A percentile compares a stretch with the other conserved stretches of the same genome.
These are phyloP conservation scores for Strigomonas galati DNA, from an alignment of 208 protist genomes.

Conservation along the genomic window DNA sequence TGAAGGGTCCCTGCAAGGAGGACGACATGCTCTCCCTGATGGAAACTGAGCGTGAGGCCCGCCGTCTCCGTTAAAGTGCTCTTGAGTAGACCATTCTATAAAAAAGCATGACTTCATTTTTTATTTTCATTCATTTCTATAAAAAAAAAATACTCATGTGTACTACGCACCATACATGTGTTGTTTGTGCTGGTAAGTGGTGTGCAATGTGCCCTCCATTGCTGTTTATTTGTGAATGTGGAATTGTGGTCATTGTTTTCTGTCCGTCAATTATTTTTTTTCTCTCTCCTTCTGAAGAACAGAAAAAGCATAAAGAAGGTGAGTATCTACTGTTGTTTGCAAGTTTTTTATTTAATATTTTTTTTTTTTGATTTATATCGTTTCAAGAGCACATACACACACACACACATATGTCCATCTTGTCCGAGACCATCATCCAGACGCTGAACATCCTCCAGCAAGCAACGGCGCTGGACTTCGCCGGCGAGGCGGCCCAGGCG, in stretches of 20 bases:
- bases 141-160: conserved; percentile 20
- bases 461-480: conserved; percentile 56
- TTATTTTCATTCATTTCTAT: conserved; percentile 9
- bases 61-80: conserved; percentile 96
- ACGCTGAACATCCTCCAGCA: conserved; percentile 73
- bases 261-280: conserved; percentile 10
- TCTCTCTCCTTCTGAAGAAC: conserved; percentile 13
- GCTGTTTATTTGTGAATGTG: neutral
- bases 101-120: conserved; percentile 17
- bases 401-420: neutral
- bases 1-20: conserved; percentile 99
- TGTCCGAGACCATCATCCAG: conserved; percentile 48
- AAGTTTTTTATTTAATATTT: conserved; percentile 18
- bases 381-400: neutral
- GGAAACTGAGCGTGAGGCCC: conserved; percentile 99
- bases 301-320: neutral
- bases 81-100: conserved; percentile 1
- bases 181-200: too few relatives aligned
- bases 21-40: conserved; percentile 99
- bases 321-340: conserved; percentile 4
- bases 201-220: too few relatives aligned
- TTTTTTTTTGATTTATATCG: too few relatives aligned
- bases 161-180: neutral
- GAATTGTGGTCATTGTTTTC: conserved; percentile 11
- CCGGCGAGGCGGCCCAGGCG: conserved; percentile 48